These are phyloP conservation scores for Gypsophila paniculata DNA, from an alignment of 179 eudicot genomes.

Conservation along the genomic window DNA sequence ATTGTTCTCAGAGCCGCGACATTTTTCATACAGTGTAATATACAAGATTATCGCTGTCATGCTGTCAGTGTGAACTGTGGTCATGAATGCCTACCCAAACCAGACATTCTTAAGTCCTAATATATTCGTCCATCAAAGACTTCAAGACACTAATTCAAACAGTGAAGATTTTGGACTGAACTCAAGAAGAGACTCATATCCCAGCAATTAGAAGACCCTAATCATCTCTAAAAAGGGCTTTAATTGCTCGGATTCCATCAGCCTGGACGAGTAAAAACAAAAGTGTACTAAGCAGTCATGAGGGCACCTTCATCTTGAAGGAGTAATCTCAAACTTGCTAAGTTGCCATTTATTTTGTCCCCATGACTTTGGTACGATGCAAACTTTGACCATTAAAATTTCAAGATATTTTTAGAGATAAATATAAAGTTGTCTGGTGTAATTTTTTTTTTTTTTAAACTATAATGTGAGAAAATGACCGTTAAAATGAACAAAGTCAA, in stretches of 20 bases:
- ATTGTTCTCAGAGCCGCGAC: not conserved
- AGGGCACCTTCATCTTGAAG: not conserved
- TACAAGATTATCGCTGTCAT: too few species aligned
- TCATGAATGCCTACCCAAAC: too few species aligned
- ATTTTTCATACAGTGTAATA: too few species aligned
- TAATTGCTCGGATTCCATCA: too few species aligned
- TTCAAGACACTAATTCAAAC: conserved; percentile 1
- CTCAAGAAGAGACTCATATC: not conserved
- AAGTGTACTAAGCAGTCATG: not conserved
- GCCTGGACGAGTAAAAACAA: not conserved
- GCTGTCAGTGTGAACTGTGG: too few species aligned
- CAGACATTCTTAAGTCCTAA: not conserved
- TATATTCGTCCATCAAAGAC: too few species aligned
- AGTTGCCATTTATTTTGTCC: not conserved
- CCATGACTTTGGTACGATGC: not conserved
- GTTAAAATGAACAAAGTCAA: not conserved
- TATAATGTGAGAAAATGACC: not conserved
- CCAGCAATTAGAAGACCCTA: not conserved
- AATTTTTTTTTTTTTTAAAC: too few species aligned
- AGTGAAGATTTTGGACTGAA: not conserved
- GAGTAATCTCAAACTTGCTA: not conserved
- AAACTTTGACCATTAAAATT: not conserved
- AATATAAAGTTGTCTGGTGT: not conserved
- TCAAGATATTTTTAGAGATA: not conserved
- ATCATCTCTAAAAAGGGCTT: not conserved